Evolutionary conservation across 106 monocot genomes (phyloP).

Genomic region (Alisma plantagoaquatica): DNA sequence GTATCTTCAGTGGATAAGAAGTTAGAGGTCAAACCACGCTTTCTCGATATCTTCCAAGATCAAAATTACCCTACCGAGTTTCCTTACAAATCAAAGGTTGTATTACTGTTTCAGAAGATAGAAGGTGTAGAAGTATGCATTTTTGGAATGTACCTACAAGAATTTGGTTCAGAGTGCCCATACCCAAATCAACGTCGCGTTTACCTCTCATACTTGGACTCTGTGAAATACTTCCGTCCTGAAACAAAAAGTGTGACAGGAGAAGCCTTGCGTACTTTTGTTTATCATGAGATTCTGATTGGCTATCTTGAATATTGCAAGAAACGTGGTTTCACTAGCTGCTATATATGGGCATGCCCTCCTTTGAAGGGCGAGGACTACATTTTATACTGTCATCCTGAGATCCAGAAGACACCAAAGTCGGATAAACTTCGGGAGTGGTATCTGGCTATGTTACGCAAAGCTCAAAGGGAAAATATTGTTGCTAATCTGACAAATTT

Average conservation of each 20-base stretch:
- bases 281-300: constrained; percentile 99
- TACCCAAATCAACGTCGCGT: constrained; percentile 94
- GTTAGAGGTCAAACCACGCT: constrained; percentile 86
- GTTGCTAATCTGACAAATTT: constrained; percentile 82
- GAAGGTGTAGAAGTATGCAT: constrained; percentile 99
- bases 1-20: constrained; percentile 99
- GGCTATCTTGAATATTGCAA: constrained; percentile 99
- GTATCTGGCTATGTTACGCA: constrained; percentile 80
- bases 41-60: constrained; percentile 97
- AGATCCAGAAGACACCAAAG: constrained; percentile 99
- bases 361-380: constrained; percentile 99
- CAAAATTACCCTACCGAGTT: constrained; percentile 95
- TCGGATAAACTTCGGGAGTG: constrained; percentile 96
- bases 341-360: constrained; percentile 99
- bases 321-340: constrained; percentile 90
- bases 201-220: constrained; percentile 96
- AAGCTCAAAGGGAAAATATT: constrained; percentile 79
- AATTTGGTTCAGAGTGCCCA: constrained; percentile 89
- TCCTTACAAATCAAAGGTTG: constrained; percentile 96
- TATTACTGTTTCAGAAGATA: constrained; percentile 95
- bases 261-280: constrained; percentile 93
- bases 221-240: constrained; percentile 98
- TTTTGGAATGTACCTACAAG: constrained; percentile 99
- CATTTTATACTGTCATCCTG: constrained; percentile 99
- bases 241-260: constrained; percentile 81